Evolutionary conservation across 495 filamentous ascomycete genomes (phyloP).

Genomic region (Penicillium salamii): DNA sequence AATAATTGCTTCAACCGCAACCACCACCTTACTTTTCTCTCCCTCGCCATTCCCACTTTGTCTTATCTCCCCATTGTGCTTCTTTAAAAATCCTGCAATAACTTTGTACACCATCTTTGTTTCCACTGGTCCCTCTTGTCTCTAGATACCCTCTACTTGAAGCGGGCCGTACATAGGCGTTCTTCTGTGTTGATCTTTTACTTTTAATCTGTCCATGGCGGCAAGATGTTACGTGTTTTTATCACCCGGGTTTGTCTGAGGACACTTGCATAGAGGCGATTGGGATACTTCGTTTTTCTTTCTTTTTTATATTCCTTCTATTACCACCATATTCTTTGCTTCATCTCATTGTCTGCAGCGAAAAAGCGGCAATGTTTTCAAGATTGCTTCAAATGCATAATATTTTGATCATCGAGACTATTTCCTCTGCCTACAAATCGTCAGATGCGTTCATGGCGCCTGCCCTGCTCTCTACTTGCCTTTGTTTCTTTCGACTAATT

Average conservation of each 20-base stretch:
- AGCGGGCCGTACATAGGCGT: slow-evolving; percentile 31
- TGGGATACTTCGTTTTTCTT: slow-evolving; percentile 3
- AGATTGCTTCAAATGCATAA: too few relatives aligned
- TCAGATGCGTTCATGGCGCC: too few relatives aligned
- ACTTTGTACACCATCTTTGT: slow-evolving; percentile 6
- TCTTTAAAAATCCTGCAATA: slow-evolving; percentile 5
- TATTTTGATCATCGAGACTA: too few relatives aligned
- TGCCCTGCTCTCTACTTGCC: too few relatives aligned
- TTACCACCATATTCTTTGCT: not conserved
- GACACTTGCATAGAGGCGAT: slow-evolving; percentile 12
- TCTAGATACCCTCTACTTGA: slow-evolving; percentile 30
- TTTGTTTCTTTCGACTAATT: too few relatives aligned
- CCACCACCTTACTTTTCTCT: not conserved
- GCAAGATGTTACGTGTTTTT: slow-evolving; percentile 5
- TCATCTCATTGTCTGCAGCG: not conserved
- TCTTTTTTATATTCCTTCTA: not conserved
- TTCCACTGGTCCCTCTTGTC: slow-evolving; percentile 14
- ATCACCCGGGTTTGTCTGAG: not conserved
- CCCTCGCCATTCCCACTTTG: not conserved
- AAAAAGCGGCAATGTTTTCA: not conserved
- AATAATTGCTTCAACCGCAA: slow-evolving; percentile 11
- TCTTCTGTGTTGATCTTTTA: slow-evolving; percentile 6
- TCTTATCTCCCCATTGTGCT: not conserved
- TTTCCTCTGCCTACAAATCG: too few relatives aligned
- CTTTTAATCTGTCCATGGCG: slow-evolving; percentile 3